These are phyloP conservation scores for Rhodotorula sp. DNA, from an alignment of 1,284 basidiomycete species.

Conservation along the genomic window DNA sequence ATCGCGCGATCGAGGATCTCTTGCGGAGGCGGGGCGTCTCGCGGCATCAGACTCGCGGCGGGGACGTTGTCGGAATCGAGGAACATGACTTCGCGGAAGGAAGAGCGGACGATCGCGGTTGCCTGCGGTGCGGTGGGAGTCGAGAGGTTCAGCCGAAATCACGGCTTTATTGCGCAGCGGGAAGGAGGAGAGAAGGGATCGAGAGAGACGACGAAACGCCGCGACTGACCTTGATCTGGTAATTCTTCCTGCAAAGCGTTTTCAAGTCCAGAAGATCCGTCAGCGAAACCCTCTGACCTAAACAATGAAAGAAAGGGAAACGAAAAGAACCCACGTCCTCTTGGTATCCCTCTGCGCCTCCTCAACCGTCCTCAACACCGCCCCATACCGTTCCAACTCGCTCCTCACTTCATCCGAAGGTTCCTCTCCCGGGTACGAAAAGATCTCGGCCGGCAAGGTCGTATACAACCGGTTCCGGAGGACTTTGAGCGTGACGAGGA, in stretches of 20 bases:
- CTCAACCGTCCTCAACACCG: conserved; percentile 49
- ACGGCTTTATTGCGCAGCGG: too few relatives aligned
- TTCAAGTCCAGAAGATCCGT: not conserved
- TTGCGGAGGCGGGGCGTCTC: not conserved
- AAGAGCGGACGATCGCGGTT: conserved; percentile 52
- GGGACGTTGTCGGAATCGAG: conserved; percentile 55
- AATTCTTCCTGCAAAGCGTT: conserved; percentile 24
- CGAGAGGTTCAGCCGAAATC: too few relatives aligned
- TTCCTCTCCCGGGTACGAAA: conserved; percentile 53
- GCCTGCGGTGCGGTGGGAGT: not conserved
- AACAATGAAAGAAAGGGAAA: not conserved
- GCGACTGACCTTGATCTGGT: conserved; percentile 49
- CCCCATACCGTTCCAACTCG: conserved; percentile 50
- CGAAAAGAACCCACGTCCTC: conserved; percentile 14
- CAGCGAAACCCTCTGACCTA: too few relatives aligned
- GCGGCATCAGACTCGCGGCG: conserved; percentile 8
- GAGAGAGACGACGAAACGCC: not conserved
- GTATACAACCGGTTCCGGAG: conserved; percentile 47
- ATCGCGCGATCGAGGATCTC: conserved; percentile 13
- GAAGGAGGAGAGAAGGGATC: too few relatives aligned
- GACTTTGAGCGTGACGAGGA: conserved; percentile 51
- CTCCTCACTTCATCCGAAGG: conserved; percentile 48
- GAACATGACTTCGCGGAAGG: conserved; percentile 56
- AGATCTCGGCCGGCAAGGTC: conserved; percentile 52
- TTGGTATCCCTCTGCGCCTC: conserved; percentile 26